Conservation (phyloP, 768 basidiomycete species). For the Daedalea quercina region DNA sequence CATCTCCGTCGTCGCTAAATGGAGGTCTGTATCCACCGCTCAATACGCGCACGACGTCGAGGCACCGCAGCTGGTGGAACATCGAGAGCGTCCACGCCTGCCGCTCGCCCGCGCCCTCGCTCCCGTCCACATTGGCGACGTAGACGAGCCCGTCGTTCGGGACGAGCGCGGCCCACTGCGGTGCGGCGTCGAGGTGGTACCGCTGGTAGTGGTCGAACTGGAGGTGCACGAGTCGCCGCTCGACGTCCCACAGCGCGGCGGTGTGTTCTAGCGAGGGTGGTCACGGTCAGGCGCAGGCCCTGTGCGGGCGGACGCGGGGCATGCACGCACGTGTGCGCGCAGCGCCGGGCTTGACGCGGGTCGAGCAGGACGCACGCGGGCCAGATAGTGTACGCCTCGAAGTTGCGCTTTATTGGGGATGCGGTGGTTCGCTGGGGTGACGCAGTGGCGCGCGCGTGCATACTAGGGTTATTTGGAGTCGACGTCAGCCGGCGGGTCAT, state of each 20-base stretch:
- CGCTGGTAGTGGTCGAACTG: slow-evolving; percentile 8
- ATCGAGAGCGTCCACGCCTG: slow-evolving; percentile 27
- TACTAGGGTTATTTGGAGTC: too few species aligned
- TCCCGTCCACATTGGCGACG: slow-evolving; percentile 17
- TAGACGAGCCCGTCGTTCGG: slow-evolving; percentile 20
- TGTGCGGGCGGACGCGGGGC: neutral
- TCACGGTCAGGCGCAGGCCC: neutral
- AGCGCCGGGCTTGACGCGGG: neutral
- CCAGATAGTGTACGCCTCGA: neutral
- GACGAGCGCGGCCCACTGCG: slow-evolving; percentile 20
- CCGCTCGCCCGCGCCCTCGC: neutral
- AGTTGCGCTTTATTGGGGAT: neutral
- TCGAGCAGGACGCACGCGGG: neutral
- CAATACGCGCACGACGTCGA: slow-evolving; percentile 27
- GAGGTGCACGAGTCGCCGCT: slow-evolving; percentile 6
- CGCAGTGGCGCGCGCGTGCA: too few species aligned
- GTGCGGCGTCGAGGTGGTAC: slow-evolving; percentile 7
- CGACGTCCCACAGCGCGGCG: slow-evolving; percentile 1
- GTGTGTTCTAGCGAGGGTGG: neutral
- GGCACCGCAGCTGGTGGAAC: slow-evolving; percentile 34
- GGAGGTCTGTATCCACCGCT: too few species aligned
- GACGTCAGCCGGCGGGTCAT: too few species aligned
- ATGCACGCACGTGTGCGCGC: neutral
- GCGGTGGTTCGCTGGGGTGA: too few species aligned
- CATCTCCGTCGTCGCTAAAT: too few species aligned